Evolutionary conservation across 495 filamentous ascomycete species (phyloP).

Genomic region (Penicillium verhagenii): DNA sequence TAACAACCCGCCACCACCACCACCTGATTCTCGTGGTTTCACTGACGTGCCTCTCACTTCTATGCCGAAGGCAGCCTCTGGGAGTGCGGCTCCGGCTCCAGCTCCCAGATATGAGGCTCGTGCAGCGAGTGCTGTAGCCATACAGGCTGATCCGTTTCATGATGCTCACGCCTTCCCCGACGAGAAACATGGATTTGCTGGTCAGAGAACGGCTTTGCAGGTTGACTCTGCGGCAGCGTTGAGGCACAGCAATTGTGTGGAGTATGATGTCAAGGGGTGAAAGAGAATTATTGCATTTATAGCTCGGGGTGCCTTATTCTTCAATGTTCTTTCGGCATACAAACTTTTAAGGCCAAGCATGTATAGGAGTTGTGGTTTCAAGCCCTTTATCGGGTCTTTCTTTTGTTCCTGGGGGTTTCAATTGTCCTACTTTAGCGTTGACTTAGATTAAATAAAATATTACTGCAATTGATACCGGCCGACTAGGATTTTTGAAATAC

Average conservation of each 20-base stretch:
- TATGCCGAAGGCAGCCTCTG: slow-evolving; percentile 19
- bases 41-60: slow-evolving; percentile 33
- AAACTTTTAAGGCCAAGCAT: too few species aligned
- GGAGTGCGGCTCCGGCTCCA: slow-evolving; percentile 20
- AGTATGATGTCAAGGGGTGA: slow-evolving; percentile 37
- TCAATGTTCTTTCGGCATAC: not conserved
- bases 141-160: slow-evolving; percentile 3
- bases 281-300: not conserved
- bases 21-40: slow-evolving; percentile 23
- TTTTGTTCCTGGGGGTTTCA: too few species aligned
- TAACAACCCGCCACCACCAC: slow-evolving; percentile 6
- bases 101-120: slow-evolving; percentile 30
- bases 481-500: too few species aligned
- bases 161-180: not conserved
- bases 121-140: slow-evolving; percentile 1
- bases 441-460: too few species aligned
- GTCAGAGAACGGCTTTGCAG: slow-evolving; percentile 36
- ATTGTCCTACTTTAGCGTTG: too few species aligned
- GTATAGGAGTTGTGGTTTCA: not conserved
- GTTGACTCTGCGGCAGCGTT: slow-evolving; percentile 21
- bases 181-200: slow-evolving; percentile 39
- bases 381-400: too few species aligned
- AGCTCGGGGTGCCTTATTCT: not conserved
- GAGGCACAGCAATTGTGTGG: slow-evolving; percentile 39
- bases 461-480: too few species aligned